Base-by-base conservation (phyloP, 164 flowering plant species). In the Santalum album region DNA sequence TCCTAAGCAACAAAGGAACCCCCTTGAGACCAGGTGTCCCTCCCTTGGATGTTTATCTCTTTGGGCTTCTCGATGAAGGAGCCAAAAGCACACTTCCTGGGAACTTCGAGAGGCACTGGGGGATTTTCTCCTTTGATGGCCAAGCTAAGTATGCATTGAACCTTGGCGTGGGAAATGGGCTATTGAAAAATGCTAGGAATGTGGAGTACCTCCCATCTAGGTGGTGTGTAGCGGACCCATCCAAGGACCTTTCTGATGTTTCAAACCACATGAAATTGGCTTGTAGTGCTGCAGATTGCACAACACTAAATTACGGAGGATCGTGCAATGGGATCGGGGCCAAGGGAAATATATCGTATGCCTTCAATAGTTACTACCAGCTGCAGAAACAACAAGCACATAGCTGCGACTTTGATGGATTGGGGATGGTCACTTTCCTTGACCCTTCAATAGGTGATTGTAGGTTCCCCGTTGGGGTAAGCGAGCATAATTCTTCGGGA, bases 51-150 rank as follows among this genome's bases (percentile, higher is more conserved):
- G 35, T 91, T 29, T 91, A 86, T 60, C 84, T 91, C 29, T 88
- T 91, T 70, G 59, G 92, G 55, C 77, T 91, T 32, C 78, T 86
- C 12, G 96, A 88, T 61, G 98, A 91, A 78, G 95, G 71, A 11
- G 84, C 83, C 53, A 91, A 88, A 66, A 84, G 81, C 35, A 51
- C 58, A 6, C 78, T 83, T 11, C 96, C 96, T 0, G 96, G 98
- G 21, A 83, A 72, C 71, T 88, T 91, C 56, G 98, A 91, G 72
- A 78, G 98, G 57, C 98, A 88, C 46, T 91, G 96, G 95, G 98
- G 96, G 6, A 79, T 91, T 48, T 88, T 91, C 70, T 79, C 88
- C 6, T 91, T 86, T 45, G 98, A 91, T 48, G 98, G 96, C 7
- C 92, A 84, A 62, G 84, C 94, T 10, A 91, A 91, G 64, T 91